Base-by-base conservation (phyloP, 2,329 filamentous ascomycete genomes). In the Fusarium sp. region DNA sequence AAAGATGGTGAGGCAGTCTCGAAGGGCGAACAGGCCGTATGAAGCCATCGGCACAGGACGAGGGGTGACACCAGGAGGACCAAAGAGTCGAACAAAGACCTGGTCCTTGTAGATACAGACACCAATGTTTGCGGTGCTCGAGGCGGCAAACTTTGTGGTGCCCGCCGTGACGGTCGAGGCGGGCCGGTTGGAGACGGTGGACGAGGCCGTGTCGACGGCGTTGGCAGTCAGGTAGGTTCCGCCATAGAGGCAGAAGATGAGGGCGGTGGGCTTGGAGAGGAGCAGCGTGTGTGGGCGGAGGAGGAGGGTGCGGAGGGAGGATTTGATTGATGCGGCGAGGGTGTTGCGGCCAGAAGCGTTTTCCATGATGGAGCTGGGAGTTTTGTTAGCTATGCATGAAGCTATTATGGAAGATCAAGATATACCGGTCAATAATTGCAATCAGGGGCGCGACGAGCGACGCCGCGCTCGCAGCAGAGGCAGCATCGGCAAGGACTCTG, bases 151-250 rank as follows among this genome's bases (percentile, higher is more conserved):
- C 81, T 98, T 98, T 70, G 90, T 83, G 0, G 91, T 89, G 65
- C 95, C 95, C 10, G 93, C 88, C 1, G 94, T 95, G 33, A 94
- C 91, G 75, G 86, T 83, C 7, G 86, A 85, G 8, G 93, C 89
- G 36, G 91, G 85, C 18, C 85, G 83, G 79, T 89, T 84, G 58
- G 85, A 82, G 16, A 91, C 76, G 2, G 93, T 95, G 6, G 94
- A 92, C 52, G 91, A 86, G 57, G 90, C 82, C 0, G 96, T 98
- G 85, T 98, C 96, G 80, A 98, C 91, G 14, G 89, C 85, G 85
- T 98, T 98, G 73, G 96, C 95, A 1, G 94, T 95, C 14, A 97
- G 85, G 85, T 98, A 98, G 68, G 96, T 98, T 75, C 94, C 92
- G 70, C 92, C 94, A 87, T 98, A 98, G 50, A 97, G 87, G 83